Evolutionary conservation across 495 filamentous ascomycete species (phyloP).

Genomic region (Halenospora varia): DNA sequence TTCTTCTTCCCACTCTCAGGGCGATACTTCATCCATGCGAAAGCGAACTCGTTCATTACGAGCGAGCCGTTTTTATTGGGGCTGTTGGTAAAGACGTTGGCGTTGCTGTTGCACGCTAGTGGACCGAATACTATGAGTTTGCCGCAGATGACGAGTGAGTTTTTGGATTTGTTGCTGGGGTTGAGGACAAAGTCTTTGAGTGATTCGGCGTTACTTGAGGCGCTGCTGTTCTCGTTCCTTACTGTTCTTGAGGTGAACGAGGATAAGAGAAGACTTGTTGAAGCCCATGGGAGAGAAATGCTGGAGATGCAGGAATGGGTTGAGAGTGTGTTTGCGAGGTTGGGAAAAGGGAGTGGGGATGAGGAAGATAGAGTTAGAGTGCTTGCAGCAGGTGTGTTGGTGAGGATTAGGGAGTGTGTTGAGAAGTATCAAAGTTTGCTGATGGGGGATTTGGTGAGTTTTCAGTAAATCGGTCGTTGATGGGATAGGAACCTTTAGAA

Average conservation of each 20-base stretch:
- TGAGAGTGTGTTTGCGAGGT: conserved; percentile 59
- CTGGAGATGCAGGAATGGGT: conserved; percentile 67
- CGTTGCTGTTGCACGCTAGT: conserved; percentile 59
- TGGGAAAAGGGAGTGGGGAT: conserved; percentile 34
- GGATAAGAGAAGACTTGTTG: conserved; percentile 48
- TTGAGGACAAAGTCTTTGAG: conserved; percentile 30
- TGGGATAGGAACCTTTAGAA: too few species aligned
- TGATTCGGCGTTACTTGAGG: conserved; percentile 56
- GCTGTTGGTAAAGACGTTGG: conserved; percentile 61
- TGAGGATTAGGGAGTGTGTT: conserved; percentile 72
- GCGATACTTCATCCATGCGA: conserved; percentile 51
- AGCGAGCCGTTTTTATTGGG: conserved; percentile 58
- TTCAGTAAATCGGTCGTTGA: too few species aligned
- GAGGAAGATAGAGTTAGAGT: conserved; percentile 61
- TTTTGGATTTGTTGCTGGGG: conserved; percentile 62
- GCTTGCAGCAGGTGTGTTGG: conserved; percentile 79
- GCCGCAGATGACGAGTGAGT: conserved; percentile 64
- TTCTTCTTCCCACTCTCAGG: conserved; percentile 80
- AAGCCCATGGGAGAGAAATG: conserved; percentile 49
- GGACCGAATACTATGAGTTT: conserved; percentile 58
- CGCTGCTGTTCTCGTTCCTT: conserved; percentile 73
- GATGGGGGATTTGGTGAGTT: conserved; percentile 56
- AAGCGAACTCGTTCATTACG: conserved; percentile 37
- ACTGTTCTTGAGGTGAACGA: conserved; percentile 80
- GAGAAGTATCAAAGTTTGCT: conserved; percentile 72